Evolutionary conservation across 352 stramenopile species (phyloP), one percentile per base, ranked within the genome.

Genomic region (Phytophthora kernoviae): DNA sequence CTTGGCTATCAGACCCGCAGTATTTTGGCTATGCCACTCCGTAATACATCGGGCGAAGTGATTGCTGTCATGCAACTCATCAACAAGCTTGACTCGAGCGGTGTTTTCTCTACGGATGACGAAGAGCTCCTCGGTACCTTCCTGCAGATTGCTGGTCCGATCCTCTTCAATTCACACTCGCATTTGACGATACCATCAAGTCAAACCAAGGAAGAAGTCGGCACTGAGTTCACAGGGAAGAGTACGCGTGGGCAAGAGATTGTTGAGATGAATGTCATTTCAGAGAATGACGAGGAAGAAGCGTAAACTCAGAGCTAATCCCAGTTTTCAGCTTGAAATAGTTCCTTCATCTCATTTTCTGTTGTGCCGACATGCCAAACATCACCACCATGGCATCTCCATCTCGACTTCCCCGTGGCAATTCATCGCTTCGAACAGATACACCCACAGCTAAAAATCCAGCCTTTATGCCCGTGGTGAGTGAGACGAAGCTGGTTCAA

Each of bases 1-100:
- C 84, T 85, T 51, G 88, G 74, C 2, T 97, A 96, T 71, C 68
- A 78, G 32, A 97, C 91, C 3, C 87, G 86, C 22, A 94, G 79
- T 42, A 85, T 97, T 22, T 63, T 97, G 15, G 87, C 84, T 4
- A 93, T 97, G 85, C 91, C 91, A 20, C 79, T 98, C 14, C 77
- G 75, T 22, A 88, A 94, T 69, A 72, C 72, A 11, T 80, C 72
- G 2, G 75, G 77, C 6, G 84, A 94, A 32, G 75, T 90, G 1
- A 94, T 96, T 41, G 90, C 85, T 5, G 88, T 97, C 30, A 75
- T 96, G 10, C 88, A 97, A 66, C 68, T 96, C 20, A 94, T 96
- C 62, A 96, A 97, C 68, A 96, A 96, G 54, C 51, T 86, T 4
- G 87, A 87, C 41, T 73, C 84, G 14, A 70, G 54, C 2, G 81